phyloP scores from a whole-genome alignment of 495 filamentous ascomycete genomes.

The Neurospora sublineolata region DNA sequence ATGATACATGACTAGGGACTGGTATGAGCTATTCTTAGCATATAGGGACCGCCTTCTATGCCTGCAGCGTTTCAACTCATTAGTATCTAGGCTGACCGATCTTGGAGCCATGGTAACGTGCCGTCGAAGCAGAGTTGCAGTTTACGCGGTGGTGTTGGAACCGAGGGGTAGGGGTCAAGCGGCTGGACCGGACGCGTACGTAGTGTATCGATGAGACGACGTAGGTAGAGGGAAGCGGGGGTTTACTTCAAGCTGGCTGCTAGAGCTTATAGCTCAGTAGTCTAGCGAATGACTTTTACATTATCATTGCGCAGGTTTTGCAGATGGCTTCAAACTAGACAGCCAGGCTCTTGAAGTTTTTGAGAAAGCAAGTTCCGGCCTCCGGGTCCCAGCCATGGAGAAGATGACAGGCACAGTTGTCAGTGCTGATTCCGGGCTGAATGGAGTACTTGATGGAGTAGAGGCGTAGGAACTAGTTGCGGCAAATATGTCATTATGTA shows the following conservation, averaged over 20 bases:
- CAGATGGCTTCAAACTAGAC: not conserved
- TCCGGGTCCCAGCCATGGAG: not conserved
- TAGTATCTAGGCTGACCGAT: slow-evolving; percentile 28
- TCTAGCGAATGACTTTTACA: not conserved
- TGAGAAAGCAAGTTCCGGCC: not conserved
- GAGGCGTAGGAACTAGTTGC: not conserved
- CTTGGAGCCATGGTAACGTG: slow-evolving; percentile 29
- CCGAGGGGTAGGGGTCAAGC: slow-evolving; percentile 2
- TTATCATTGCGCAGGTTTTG: not conserved
- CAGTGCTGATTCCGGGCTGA: not conserved
- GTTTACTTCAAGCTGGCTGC: not conserved
- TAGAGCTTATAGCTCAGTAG: not conserved
- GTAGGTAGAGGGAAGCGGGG: not conserved
- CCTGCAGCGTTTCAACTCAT: slow-evolving; percentile 29
- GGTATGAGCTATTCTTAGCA: slow-evolving; percentile 28
- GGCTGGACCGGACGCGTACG: slow-evolving; percentile 2
- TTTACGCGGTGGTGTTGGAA: slow-evolving; percentile 3
- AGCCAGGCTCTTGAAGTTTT: not conserved
- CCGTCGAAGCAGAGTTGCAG: slow-evolving; percentile 28
- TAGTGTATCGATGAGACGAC: not conserved
- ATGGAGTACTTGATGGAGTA: not conserved
- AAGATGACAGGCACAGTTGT: not conserved
- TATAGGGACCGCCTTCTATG: slow-evolving; percentile 28
- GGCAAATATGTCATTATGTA: not conserved
- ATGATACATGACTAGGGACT: slow-evolving; percentile 19